Percentiles rank a stretch among this genome's conserved stretches.
Evolutionary conservation across 2,329 filamentous ascomycete genomes (phyloP).

Genomic region (Calonectria henricotiae): DNA sequence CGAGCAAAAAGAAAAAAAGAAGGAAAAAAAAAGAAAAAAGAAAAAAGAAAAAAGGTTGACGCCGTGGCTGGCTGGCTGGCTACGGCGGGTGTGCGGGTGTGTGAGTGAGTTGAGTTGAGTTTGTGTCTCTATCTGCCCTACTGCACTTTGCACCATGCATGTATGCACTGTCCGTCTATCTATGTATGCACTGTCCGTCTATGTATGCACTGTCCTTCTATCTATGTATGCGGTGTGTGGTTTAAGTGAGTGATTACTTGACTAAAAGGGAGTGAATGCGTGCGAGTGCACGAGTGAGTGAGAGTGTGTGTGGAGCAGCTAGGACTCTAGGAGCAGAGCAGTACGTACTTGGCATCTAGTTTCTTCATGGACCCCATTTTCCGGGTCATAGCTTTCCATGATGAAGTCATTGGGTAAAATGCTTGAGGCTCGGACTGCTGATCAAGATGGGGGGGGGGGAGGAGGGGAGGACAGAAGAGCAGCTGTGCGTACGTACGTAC

Average conservation of each 20-base stretch:
- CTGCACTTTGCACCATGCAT: neutral
- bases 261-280: too few relatives aligned
- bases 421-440: neutral
- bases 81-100: neutral
- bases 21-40: too few relatives aligned
- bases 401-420: neutral
- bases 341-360: neutral
- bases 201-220: neutral
- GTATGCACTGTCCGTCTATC: neutral
- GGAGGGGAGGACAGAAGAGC: too few relatives aligned
- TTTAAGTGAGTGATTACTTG: neutral
- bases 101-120: too few relatives aligned
- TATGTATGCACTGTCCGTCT: neutral
- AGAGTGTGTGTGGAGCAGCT: neutral
- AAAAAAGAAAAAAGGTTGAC: neutral
- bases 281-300: neutral
- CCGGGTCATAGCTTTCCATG: neutral
- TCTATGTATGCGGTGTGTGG: neutral
- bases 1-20: too few relatives aligned
- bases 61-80: constrained; percentile 10
- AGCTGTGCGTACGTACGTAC: neutral
- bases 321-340: too few relatives aligned
- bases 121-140: neutral
- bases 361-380: neutral
- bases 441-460: neutral